phyloP scores from a whole-genome alignment of 192 early-diverging fungal genomes.

The Phycomyces blakesleeanus region DNA sequence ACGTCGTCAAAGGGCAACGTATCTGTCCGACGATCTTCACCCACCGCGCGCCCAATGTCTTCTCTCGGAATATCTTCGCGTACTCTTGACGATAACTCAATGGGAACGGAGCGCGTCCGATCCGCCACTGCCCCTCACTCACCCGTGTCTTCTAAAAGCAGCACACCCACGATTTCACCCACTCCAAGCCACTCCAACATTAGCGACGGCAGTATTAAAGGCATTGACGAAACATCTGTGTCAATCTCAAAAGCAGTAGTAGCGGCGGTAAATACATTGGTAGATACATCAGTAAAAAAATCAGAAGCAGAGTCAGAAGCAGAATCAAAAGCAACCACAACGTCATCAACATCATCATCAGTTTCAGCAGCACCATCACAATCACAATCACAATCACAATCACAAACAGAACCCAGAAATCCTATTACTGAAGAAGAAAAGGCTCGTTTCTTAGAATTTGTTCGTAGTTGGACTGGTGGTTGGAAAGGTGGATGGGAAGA shows the following conservation, averaged over 20 bases:
- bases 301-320: neutral
- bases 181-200: conserved; percentile 3
- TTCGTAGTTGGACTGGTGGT: conserved; percentile 38
- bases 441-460: conserved; percentile 30
- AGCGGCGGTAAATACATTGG: too few species aligned
- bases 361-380: neutral
- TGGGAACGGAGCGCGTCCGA: neutral
- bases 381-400: neutral
- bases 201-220: neutral
- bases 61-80: neutral
- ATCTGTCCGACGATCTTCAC: neutral
- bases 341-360: conserved; percentile 5
- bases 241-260: too few species aligned
- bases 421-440: conserved; percentile 31
- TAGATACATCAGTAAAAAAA: neutral
- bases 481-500: conserved; percentile 22
- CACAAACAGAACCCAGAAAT: neutral
- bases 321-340: neutral
- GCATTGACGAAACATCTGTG: neutral
- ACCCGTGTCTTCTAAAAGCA: neutral
- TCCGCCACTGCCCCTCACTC: neutral
- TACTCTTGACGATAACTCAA: neutral
- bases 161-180: neutral
- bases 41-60: neutral
- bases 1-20: neutral